Evolutionary conservation across 176 grass and related monocot species (phyloP).

Genomic region (Aegilops longissima): DNA sequence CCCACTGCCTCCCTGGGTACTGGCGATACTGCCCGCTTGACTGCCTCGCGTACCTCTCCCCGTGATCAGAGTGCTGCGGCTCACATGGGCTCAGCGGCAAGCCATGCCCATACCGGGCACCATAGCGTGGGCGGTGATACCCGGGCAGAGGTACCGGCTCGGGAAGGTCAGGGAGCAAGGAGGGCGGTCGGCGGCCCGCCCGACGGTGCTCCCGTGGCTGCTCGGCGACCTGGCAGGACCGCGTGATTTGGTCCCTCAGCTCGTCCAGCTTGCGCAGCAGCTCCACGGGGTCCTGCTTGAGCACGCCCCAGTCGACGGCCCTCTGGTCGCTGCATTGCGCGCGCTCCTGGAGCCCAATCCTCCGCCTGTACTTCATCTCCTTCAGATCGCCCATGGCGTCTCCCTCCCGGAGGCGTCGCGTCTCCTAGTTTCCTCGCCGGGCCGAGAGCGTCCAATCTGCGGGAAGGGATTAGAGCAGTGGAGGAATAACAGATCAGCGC

Average conservation of each 20-base stretch:
- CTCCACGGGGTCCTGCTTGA: constrained; percentile 68
- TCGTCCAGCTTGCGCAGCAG: constrained; percentile 88
- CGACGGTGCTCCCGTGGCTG: constrained; percentile 40
- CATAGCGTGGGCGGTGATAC: constrained; percentile 47
- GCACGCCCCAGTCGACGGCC: constrained; percentile 39
- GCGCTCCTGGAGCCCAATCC: constrained; percentile 38
- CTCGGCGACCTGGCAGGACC: constrained; percentile 55
- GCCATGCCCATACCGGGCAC: constrained; percentile 25
- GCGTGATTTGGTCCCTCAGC: constrained; percentile 77
- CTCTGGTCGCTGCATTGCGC: constrained; percentile 51
- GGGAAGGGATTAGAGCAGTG: background rate
- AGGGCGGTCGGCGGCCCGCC: constrained; percentile 29
- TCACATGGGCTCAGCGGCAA: constrained; percentile 38
- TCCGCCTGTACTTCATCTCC: constrained; percentile 65
- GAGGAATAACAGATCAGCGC: constrained; percentile 25
- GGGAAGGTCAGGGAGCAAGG: constrained; percentile 33
- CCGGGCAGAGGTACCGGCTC: constrained; percentile 19
- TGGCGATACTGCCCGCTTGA: constrained; percentile 42
- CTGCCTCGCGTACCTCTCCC: constrained; percentile 34
- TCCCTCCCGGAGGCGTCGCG: constrained; percentile 11
- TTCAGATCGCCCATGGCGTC: constrained; percentile 64
- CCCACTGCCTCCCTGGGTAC: constrained; percentile 47
- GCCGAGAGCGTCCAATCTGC: background rate
- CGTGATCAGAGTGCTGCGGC: constrained; percentile 33
- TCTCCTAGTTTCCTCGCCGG: constrained; percentile 10